Evolutionary conservation across 2,329 filamentous ascomycete genomes (phyloP), one percentile per base, ranked within the genome.

Genomic region (Elsinoe arachidis): DNA sequence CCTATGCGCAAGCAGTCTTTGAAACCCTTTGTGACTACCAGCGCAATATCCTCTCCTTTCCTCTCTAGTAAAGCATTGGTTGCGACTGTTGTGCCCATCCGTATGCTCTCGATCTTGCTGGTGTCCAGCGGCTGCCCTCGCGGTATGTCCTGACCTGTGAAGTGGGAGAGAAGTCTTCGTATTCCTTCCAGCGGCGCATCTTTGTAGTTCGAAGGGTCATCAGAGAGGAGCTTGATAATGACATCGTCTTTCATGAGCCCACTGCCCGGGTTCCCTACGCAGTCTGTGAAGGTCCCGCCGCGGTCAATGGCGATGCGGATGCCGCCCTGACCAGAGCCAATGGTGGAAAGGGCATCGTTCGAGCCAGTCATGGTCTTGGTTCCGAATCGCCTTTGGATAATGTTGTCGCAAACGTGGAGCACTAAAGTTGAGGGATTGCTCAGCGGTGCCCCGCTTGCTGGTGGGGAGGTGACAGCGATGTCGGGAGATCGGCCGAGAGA

Each of bases 1-100:
- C 91, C 91, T 68, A 96, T 96, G 55, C 85, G 80, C 21, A 96
- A 76, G 64, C 89, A 95, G 70, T 96, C 90, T 63, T 83, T 85
- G 76, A 96, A 96, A 0, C 91, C 91, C 63, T 84, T 85, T 1
- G 89, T 96, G 10, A 95, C 88, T 1, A 96, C 83, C 71, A 96
- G 80, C 12, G 88, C 90, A 67, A 93, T 92, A 64, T 83, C 84
- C 73, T 95, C 90, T 49, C 91, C 91, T 71, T 96, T 96, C 58
- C 91, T 79, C 72, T 96, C 91, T 1, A 96, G 78, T 57, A 96
- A 73, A 0, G 91, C 91, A 70, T 96, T 96, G 0, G 91, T 96
- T 9, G 91, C 91, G 11, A 96, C 90, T 0, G 91, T 96, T 1
- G 91, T 96, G 44, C 91, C 91, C 91, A 96, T 96, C 49, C 91